Conservation (phyloP, 1,284 basidiomycete genomes). For the Tilletia indica region DNA sequence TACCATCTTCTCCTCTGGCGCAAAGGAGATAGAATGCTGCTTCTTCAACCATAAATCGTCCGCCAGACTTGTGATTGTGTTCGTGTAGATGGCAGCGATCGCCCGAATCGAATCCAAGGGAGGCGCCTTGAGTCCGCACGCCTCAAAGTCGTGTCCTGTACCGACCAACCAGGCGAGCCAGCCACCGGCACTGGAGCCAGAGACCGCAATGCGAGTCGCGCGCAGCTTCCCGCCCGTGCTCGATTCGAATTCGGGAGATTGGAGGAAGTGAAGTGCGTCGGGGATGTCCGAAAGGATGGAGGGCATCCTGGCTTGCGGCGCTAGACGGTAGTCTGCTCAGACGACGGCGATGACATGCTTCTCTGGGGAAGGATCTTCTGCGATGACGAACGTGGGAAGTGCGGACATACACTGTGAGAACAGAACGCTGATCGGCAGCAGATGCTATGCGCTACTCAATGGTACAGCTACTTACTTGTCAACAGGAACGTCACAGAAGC, state of each 20-base stretch:
- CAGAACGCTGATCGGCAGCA: slow-evolving; percentile 48
- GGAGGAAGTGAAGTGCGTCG: not conserved
- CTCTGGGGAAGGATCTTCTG: not conserved
- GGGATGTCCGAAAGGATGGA: slow-evolving; percentile 34
- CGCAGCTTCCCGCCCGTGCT: not conserved
- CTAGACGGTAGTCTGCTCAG: slow-evolving; percentile 41
- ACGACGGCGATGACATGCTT: slow-evolving; percentile 31
- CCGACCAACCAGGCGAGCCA: slow-evolving; percentile 39
- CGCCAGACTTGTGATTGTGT: slow-evolving; percentile 35
- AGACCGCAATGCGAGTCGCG: slow-evolving; percentile 16
- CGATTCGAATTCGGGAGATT: not conserved
- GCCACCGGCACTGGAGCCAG: slow-evolving; percentile 38
- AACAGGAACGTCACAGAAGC: slow-evolving; percentile 99
- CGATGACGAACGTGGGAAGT: not conserved
- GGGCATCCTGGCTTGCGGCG: slow-evolving; percentile 37
- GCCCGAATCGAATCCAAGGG: slow-evolving; percentile 20
- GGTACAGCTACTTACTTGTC: slow-evolving; percentile 79
- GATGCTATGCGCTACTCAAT: slow-evolving; percentile 72
- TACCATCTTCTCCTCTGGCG: slow-evolving; percentile 27
- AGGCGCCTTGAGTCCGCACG: slow-evolving; percentile 23
- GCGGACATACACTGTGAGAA: not conserved
- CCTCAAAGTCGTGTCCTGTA: slow-evolving; percentile 31
- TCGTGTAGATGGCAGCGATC: slow-evolving; percentile 42
- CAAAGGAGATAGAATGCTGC: slow-evolving; percentile 39
- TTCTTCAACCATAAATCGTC: slow-evolving; percentile 40